Conservation (phyloP, 2,329 filamentous ascomycete genomes). For the Arthrobotrys iridis region DNA sequence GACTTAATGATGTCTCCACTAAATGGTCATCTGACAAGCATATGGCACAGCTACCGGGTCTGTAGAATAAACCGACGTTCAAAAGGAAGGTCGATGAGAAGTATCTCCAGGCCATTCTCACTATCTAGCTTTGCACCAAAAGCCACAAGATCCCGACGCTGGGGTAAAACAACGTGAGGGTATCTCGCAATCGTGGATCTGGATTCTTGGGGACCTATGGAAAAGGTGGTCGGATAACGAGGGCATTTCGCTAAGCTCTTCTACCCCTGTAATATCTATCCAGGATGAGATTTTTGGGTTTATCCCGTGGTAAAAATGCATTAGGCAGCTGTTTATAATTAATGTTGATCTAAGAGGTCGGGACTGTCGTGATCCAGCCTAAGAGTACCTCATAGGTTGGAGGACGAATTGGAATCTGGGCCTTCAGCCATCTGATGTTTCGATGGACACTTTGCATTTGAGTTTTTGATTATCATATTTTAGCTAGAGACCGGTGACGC, state of each 20-base stretch:
- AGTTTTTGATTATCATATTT: too few species aligned
- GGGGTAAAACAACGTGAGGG: slow-evolving; percentile 10
- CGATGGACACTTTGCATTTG: background rate
- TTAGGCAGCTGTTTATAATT: slow-evolving; percentile 19
- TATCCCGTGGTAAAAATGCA: background rate
- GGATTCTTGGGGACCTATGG: background rate
- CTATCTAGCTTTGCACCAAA: background rate
- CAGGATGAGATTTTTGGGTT: background rate
- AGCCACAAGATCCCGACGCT: slow-evolving; percentile 1
- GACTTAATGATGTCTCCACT: background rate
- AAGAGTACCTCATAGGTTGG: background rate
- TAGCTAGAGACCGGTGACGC: slow-evolving; percentile 1
- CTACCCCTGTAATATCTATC: slow-evolving; percentile 2
- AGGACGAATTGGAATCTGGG: background rate
- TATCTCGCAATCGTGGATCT: slow-evolving; percentile 19
- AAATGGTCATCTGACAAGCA: background rate
- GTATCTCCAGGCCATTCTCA: background rate
- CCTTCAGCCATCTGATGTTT: background rate
- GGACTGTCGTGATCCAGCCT: background rate
- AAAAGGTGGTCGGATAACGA: background rate
- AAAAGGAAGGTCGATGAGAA: slow-evolving; percentile 15
- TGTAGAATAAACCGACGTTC: background rate
- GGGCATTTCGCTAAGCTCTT: background rate
- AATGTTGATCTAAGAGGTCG: slow-evolving; percentile 6
- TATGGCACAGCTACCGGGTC: slow-evolving; percentile 31